Evolutionary conservation across 176 grass and related monocot genomes (phyloP).

Genomic region (Ensete glaucum): DNA sequence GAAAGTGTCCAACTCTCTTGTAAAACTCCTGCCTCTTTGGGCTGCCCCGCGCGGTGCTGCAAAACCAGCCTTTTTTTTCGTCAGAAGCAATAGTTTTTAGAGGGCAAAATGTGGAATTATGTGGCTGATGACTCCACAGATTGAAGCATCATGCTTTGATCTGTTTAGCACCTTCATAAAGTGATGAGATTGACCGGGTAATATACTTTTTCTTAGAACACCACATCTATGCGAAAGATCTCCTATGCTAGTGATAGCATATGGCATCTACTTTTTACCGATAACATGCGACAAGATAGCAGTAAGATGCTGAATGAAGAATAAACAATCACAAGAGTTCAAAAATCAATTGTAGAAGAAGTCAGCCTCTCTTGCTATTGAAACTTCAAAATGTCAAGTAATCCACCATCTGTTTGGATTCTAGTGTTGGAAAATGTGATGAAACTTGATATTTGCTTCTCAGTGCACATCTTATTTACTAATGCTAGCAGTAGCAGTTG

Average conservation of each 20-base stretch:
- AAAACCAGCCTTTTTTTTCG: conserved; percentile 1
- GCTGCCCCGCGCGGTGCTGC: conserved; percentile 62
- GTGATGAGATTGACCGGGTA: no score
- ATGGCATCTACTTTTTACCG: no score
- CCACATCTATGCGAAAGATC: no score
- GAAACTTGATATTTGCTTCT: no score
- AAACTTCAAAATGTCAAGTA: neutral
- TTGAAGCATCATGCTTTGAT: neutral
- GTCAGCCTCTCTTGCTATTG: no score
- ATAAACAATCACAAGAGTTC: neutral
- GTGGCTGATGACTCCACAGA: neutral
- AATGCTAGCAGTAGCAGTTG: no score
- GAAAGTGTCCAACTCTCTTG: conserved; percentile 66
- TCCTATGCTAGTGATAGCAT: no score
- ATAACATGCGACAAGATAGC: neutral
- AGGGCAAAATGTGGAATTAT: neutral
- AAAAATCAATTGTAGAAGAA: neutral
- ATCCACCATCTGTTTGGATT: neutral
- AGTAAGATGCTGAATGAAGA: neutral
- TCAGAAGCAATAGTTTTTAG: conserved; percentile 6
- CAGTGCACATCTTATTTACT: no score
- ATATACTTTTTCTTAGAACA: no score
- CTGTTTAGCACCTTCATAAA: neutral
- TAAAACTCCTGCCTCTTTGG: conserved; percentile 67
- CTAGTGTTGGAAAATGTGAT: neutral